Evolutionary conservation across 176 grass and related monocot species (phyloP).

Genomic region (Avena sativa): DNA sequence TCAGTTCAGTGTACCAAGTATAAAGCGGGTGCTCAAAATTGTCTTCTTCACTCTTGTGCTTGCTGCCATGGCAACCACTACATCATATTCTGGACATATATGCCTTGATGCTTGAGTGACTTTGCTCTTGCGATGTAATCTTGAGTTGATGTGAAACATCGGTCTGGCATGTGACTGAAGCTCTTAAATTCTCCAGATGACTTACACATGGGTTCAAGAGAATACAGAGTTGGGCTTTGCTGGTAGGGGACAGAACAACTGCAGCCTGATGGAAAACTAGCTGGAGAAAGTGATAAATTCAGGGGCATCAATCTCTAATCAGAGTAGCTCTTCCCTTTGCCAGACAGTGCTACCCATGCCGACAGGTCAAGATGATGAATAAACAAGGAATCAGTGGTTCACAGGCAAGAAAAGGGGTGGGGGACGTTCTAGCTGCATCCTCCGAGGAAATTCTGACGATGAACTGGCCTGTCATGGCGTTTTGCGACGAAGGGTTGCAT

Average conservation of each 20-base stretch:
- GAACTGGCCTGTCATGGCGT: background rate
- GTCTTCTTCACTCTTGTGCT: background rate
- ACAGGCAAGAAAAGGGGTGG: background rate
- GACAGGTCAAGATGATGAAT: background rate
- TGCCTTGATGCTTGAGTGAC: background rate
- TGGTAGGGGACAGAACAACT: background rate
- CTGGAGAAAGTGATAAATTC: background rate
- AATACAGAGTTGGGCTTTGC: background rate
- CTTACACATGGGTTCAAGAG: background rate
- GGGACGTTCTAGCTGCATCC: background rate
- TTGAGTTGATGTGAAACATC: background rate
- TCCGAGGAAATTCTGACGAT: conserved; percentile 8
- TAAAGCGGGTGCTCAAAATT: conserved; percentile 15
- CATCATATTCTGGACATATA: background rate
- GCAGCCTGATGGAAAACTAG: background rate
- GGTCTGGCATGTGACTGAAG: background rate
- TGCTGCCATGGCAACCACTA: background rate
- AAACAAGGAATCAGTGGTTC: background rate
- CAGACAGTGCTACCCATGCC: background rate
- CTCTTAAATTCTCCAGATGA: conserved; percentile 20
- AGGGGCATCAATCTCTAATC: conserved; percentile 13
- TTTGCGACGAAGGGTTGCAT: background rate
- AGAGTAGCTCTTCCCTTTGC: background rate
- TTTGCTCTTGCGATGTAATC: background rate
- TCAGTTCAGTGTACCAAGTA: background rate